Percentiles rank a stretch among this genome's conserved stretches.
Conservation (phyloP, 352 stramenopile species). For the Phytophthora hibernalis region DNA sequence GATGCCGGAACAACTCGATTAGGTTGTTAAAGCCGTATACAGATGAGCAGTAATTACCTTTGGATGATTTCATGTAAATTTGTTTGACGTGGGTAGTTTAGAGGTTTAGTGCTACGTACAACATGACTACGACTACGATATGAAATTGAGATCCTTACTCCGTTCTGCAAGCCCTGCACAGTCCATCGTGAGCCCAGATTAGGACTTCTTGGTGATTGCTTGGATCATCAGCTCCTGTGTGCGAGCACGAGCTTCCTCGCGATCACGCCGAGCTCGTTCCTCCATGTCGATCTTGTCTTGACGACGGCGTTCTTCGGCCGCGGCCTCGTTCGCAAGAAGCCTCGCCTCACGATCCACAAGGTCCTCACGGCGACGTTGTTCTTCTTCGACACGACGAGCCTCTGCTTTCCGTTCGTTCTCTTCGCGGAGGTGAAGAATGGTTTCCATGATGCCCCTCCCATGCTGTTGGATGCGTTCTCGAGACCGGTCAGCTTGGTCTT, state of each 20-base stretch:
- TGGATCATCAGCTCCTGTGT: neutral
- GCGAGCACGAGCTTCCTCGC: neutral
- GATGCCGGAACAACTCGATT: neutral
- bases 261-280: neutral
- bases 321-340: neutral
- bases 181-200: neutral
- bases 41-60: no score
- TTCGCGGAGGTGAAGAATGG: slow-evolving; percentile 4
- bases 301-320: slow-evolving; percentile 3
- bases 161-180: neutral
- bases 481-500: slow-evolving; percentile 2
- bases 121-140: neutral
- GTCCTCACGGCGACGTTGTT: neutral
- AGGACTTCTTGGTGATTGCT: neutral
- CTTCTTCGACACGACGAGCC: neutral
- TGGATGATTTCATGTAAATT: neutral
- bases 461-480: neutral
- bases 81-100: neutral
- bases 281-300: neutral
- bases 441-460: neutral
- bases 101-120: neutral
- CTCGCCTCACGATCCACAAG: neutral
- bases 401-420: slow-evolving; percentile 16
- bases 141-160: neutral
- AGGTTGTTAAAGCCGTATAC: neutral